Conservation (phyloP, 2,329 filamentous ascomycete genomes). For the Trichoderma simmonsii region DNA sequence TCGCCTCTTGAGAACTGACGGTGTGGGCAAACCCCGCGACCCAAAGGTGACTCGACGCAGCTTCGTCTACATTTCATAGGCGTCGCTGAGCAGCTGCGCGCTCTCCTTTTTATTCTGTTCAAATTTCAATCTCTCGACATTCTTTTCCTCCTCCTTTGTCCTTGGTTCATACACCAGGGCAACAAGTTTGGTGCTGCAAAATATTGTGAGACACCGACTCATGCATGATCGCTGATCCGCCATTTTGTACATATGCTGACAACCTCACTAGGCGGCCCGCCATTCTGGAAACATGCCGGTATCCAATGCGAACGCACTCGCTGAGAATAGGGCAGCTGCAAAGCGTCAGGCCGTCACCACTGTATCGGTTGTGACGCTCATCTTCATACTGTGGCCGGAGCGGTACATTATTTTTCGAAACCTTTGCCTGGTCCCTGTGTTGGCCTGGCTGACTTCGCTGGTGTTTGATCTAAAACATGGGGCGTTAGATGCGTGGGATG, state of each 20-base stretch:
- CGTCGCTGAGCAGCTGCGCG: not conserved
- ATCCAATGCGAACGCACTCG: not conserved
- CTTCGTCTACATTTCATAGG: not conserved
- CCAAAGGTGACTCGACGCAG: not conserved
- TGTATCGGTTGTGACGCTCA: not conserved
- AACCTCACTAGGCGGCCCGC: not conserved
- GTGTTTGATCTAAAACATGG: conserved; percentile 8
- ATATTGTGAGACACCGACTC: not conserved
- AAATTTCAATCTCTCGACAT: not conserved
- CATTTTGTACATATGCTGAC: not conserved
- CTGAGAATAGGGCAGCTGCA: not conserved
- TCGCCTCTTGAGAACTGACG: not conserved
- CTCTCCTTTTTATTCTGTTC: not conserved
- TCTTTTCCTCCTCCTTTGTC: not conserved
- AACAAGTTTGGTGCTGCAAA: not conserved
- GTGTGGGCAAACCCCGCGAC: not conserved
- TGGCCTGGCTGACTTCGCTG: conserved; percentile 4
- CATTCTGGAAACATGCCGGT: not conserved
- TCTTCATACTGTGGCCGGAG: conserved; percentile 11
- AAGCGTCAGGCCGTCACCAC: conserved; percentile 13
- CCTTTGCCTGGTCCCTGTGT: conserved; percentile 2
- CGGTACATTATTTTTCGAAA: conserved; percentile 4
- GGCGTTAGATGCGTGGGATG: conserved; percentile 7
- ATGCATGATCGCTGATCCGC: not conserved
- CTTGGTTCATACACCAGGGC: not conserved